These are phyloP conservation scores for Lentinus brumalis DNA, from an alignment of 768 basidiomycete species.

Conservation along the genomic window DNA sequence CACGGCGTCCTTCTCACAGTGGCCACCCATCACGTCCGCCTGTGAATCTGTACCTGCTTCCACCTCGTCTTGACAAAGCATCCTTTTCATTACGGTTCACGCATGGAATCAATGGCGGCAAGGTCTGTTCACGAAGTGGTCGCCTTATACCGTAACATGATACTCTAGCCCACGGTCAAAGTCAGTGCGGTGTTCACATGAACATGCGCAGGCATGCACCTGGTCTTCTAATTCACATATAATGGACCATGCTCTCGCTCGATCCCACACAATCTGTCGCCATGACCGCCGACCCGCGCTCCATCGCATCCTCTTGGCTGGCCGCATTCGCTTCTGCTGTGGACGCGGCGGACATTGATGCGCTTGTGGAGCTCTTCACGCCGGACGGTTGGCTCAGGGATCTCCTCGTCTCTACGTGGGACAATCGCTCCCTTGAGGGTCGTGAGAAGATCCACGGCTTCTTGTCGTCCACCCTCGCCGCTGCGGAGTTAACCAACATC, in stretches of 20 bases:
- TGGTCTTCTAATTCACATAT: background rate
- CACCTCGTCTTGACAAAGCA: no score
- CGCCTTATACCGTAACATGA: no score
- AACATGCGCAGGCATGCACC: background rate
- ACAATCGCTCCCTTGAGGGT: conserved; percentile 24
- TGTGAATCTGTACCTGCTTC: no score
- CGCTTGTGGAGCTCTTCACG: conserved; percentile 13
- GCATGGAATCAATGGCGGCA: no score
- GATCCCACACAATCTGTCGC: background rate
- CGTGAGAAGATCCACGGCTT: conserved; percentile 20
- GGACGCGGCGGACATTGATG: conserved; percentile 9
- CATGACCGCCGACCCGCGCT: conserved; percentile 8
- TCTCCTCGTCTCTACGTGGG: conserved; percentile 29
- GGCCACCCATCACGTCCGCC: no score
- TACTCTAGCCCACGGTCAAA: no score
- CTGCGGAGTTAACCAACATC: conserved; percentile 16
- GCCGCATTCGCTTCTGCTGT: conserved; percentile 9
- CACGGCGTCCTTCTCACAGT: no score
- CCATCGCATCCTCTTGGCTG: conserved; percentile 22
- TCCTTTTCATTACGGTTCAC: no score
- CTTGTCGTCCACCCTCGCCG: conserved; percentile 6
- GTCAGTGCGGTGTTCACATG: background rate
- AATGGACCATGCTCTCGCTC: background rate
- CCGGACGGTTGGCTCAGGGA: conserved; percentile 29
- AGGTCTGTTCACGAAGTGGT: no score